Base-by-base conservation (phyloP, 2,329 filamentous ascomycete genomes). In the Fusarium anthophilum region DNA sequence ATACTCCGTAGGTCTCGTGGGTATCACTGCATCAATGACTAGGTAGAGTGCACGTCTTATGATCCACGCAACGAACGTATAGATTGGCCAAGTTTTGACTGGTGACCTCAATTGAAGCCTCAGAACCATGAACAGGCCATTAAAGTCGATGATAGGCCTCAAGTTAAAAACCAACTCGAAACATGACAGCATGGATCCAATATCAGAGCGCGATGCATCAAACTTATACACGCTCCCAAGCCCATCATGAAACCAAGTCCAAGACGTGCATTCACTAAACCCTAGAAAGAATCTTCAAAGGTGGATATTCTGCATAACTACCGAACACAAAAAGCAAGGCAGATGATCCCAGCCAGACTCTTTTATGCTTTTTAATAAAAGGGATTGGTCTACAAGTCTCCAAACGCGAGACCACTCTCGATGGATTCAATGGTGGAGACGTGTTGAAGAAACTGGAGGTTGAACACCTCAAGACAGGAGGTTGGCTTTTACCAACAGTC, bases 371-470 rank as follows among this genome's bases (percentile, higher is more conserved):
- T 32, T 64, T 28, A 50, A 5, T 38, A 38, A 55, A 62, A 58
- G 47, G 63, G 67, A 74, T 74, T 74, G 72, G 72, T 51, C 53
- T 74, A 47, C 39, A 73, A 48, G 38, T 35, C 38, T 45, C 64
- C 59, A 66, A 56, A 72, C 72, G 72, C 72, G 72, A 61, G 39
- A 39, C 44, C 43, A 47, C 35, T 69, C 43, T 55, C 20, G 12
- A 38, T n/a, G 53, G 61, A 45, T 66, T 59, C 47, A 35, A 22
- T 58, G 72, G 72, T 74, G 72, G 72, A 74, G 72, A 74, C 72
- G 71, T 74, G 72, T 74, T 55, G 50, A 32, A 39, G 55, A 68
- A 69, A 45, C 57, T 69, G 57, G 67, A 58, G 70, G 48, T 63
- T 64, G 47, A 58, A 64, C 57, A 45, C 45, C 26, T 48, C 14